Base-by-base conservation (phyloP, 148 eudicot genomes). In the Fagopyrum tataricum region DNA sequence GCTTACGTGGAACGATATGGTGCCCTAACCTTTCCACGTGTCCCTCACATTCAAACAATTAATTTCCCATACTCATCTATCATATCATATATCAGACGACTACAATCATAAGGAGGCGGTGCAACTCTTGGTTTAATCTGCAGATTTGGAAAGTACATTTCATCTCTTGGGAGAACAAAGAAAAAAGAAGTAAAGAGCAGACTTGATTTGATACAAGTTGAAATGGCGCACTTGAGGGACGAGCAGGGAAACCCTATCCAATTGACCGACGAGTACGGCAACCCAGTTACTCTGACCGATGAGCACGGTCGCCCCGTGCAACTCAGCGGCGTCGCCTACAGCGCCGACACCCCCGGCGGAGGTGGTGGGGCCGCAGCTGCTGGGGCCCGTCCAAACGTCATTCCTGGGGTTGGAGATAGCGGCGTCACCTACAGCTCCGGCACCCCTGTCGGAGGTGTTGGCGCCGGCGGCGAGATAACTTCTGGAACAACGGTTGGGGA, bases 261-360 rank as follows among this genome's bases (percentile, higher is more conserved):
- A 53, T 79, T 89, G 31, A 85, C 95, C 0, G 97, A 89, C 78
- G 80, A 87, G 37, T 83, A 49, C 5, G 97, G 97, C 0, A 79
- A 82, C 46, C 97, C 91, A 0, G 94, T 91, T 52, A 79, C 75
- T 75, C 83, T 91, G 0, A 91, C 92, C 2, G 97, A 91, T 58
- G 97, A 91, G 55, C 81, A 79, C 64, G 97, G 97, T 17, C 79
- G 82, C 44, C 97, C 97, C 24, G 76, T 91, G 76, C 87, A 85
- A 18, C 86, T 89, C 4, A 79, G 74, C 0, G 97, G 97, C 0
- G 88, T 91, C 26, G 97, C 90, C 0, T 79, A 37, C 42, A 49
- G 14, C 48, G 53, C 70, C 42, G 61, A 72, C 64, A 11, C 76
- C 24, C 37, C 37, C 37, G 37, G 37, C n/a, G n/a, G n/a, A n/a